Evolutionary conservation across 1,284 basidiomycete genomes (phyloP).

Genomic region (Sanghuangporus weigelae): DNA sequence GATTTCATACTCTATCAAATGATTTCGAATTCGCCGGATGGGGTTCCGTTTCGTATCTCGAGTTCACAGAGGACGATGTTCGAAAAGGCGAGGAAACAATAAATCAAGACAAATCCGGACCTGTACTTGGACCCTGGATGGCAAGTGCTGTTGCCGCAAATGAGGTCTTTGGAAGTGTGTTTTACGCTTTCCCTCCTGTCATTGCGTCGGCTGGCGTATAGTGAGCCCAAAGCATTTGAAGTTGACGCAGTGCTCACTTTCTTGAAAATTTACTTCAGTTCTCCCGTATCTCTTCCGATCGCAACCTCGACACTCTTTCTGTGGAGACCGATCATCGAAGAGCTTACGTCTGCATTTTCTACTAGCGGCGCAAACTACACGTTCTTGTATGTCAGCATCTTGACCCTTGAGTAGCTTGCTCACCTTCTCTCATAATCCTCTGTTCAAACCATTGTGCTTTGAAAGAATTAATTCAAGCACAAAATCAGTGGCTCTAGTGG

Average conservation of each 20-base stretch:
- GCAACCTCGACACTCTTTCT: constrained; percentile 56
- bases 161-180: constrained; percentile 62
- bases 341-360: constrained; percentile 59
- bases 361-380: constrained; percentile 66
- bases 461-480: constrained; percentile 54
- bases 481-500: constrained; percentile 53
- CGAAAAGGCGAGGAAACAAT: constrained; percentile 33
- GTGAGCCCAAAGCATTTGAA: constrained; percentile 30
- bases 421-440: not conserved
- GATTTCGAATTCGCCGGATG: constrained; percentile 65
- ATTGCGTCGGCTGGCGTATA: constrained; percentile 53
- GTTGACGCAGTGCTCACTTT: not conserved
- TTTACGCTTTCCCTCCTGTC: constrained; percentile 65
- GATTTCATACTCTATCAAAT: constrained; percentile 56
- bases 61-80: constrained; percentile 34
- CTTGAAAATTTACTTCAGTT: constrained; percentile 33
- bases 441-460: not conserved
- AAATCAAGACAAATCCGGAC: constrained; percentile 28
- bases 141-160: constrained; percentile 64
- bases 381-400: constrained; percentile 41
- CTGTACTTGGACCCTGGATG: constrained; percentile 48
- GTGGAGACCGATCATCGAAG: constrained; percentile 68
- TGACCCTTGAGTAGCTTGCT: not conserved
- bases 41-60: constrained; percentile 46
- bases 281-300: constrained; percentile 59